These are phyloP conservation scores for Cladosporium cucumerinum DNA, from an alignment of 2,329 filamentous ascomycete genomes.

Conservation along the genomic window DNA sequence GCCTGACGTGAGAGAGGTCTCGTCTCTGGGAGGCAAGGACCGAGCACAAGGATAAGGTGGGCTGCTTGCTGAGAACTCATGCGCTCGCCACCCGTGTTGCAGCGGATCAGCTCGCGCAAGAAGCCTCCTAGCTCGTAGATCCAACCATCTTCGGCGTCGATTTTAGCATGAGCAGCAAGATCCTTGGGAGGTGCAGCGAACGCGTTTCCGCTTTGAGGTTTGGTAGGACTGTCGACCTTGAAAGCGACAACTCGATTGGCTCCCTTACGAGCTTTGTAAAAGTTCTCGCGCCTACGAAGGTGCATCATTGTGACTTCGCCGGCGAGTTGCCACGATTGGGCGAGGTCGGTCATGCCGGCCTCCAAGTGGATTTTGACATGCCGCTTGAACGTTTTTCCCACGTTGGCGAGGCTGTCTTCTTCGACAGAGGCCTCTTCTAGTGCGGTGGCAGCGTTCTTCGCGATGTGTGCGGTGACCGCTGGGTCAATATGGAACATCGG, in stretches of 20 bases:
- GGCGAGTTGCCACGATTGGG: conserved; percentile 9
- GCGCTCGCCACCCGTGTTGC: conserved; percentile 38
- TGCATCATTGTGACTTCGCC: conserved; percentile 14
- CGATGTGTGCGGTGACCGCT: conserved; percentile 6
- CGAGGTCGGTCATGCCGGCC: conserved; percentile 10
- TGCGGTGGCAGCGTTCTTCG: not conserved
- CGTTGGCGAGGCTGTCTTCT: conserved; percentile 4
- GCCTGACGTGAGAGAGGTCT: conserved; percentile 33
- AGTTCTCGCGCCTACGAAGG: conserved; percentile 2
- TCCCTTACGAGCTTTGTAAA: conserved; percentile 2
- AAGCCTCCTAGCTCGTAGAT: conserved; percentile 43
- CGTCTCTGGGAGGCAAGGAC: conserved; percentile 44
- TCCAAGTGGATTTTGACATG: conserved; percentile 4
- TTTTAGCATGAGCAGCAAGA: conserved; percentile 12
- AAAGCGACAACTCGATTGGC: not conserved
- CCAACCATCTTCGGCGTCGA: conserved; percentile 29
- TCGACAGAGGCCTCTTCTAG: conserved; percentile 39
- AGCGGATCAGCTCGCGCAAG: conserved; percentile 41
- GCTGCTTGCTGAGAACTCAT: conserved; percentile 48
- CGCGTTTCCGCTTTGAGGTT: not conserved
- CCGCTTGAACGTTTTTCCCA: not conserved
- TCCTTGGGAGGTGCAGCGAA: conserved; percentile 3
- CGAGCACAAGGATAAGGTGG: conserved; percentile 45
- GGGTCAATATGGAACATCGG: conserved; percentile 9
- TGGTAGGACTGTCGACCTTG: not conserved